These are phyloP conservation scores for Geranomyces variabilis DNA, from an alignment of 192 early-diverging fungal genomes.

Conservation along the genomic window DNA sequence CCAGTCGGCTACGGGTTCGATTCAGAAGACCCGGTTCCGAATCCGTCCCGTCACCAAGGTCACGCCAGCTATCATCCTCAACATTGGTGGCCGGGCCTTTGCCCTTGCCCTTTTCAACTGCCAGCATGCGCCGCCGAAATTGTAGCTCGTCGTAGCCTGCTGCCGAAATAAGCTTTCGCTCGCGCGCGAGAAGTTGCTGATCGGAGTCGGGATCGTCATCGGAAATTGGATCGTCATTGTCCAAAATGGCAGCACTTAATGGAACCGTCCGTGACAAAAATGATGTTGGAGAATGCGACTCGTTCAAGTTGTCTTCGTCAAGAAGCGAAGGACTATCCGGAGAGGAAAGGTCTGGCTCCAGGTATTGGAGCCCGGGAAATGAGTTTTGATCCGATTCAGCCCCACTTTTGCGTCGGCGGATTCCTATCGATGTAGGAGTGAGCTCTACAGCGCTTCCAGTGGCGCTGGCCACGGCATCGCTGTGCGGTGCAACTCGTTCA, in stretches of 20 bases:
- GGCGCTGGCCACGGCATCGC: neutral
- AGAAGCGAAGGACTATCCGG: neutral
- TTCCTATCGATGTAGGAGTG: neutral
- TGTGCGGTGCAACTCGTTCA: neutral
- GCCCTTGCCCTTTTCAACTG: neutral
- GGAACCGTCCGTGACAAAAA: neutral
- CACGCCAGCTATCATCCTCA: neutral
- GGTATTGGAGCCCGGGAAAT: too few relatives aligned
- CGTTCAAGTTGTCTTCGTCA: neutral
- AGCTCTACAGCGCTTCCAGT: neutral
- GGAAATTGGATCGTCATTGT: neutral
- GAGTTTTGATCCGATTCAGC: neutral
- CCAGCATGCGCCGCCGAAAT: neutral
- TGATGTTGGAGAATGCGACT: neutral
- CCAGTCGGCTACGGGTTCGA: neutral
- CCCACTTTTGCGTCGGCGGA: neutral
- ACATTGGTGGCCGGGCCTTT: neutral
- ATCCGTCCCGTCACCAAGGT: neutral
- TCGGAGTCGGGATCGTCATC: neutral
- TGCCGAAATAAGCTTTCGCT: constrained; percentile 3
- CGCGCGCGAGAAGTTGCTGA: neutral
- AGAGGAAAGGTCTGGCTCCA: neutral
- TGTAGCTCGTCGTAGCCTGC: constrained; percentile 11
- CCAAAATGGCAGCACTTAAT: neutral
- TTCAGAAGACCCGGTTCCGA: neutral